Evolutionary conservation across 1,284 basidiomycete genomes (phyloP).

Genomic region (Retiboletus flavoniger): DNA sequence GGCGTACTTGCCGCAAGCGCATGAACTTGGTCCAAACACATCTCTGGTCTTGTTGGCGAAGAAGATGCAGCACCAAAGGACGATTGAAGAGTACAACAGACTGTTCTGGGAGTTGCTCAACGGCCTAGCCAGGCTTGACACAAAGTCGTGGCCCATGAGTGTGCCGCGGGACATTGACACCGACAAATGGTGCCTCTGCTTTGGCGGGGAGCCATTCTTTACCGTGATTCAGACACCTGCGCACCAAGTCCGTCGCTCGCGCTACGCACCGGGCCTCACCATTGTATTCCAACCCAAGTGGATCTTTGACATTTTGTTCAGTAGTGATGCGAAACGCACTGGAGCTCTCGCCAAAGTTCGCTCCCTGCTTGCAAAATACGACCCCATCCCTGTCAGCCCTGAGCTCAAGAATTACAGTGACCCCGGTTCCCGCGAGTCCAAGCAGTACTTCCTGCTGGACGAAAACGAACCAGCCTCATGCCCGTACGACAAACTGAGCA

Average conservation of each 20-base stretch:
- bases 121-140: conserved; percentile 19
- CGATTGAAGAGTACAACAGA: conserved; percentile 21
- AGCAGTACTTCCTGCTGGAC: conserved; percentile 26
- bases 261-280: conserved; percentile 21
- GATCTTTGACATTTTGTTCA: conserved; percentile 27
- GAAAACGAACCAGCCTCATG: conserved; percentile 23
- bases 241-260: conserved; percentile 24
- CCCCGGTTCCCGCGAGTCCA: conserved; percentile 19
- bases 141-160: conserved; percentile 16
- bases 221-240: conserved; percentile 24
- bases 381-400: conserved; percentile 24
- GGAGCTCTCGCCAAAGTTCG: conserved; percentile 23
- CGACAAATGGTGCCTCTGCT: conserved; percentile 23
- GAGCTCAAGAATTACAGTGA: conserved; percentile 27
- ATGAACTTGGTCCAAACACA: conserved; percentile 20
- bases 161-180: conserved; percentile 24
- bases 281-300: conserved; percentile 28
- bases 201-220: conserved; percentile 22
- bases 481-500: conserved; percentile 16
- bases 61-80: conserved; percentile 8
- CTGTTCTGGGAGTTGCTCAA: conserved; percentile 26
- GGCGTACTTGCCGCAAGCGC: conserved; percentile 18
- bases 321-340: conserved; percentile 20
- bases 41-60: conserved; percentile 22
- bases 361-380: conserved; percentile 19